Conservation (phyloP, 2,329 filamentous ascomycete species). For the Pseudocercospora macadamiae region DNA sequence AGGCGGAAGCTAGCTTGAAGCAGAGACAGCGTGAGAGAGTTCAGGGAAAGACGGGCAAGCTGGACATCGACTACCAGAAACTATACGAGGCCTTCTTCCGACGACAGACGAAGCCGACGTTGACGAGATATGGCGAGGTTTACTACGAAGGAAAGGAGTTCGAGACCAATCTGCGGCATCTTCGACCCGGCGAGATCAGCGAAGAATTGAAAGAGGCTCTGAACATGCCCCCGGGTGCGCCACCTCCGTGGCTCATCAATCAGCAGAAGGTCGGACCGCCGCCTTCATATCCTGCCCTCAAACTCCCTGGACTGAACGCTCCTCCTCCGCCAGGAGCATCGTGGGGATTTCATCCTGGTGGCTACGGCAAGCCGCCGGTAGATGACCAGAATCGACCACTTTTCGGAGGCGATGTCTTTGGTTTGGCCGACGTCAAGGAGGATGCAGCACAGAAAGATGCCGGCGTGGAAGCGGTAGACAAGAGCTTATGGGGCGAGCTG, state of each 20-base stretch:
- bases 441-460: conserved; percentile 63
- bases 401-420: conserved; percentile 94
- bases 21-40: conserved; percentile 95
- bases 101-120: conserved; percentile 91
- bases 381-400: conserved; percentile 91
- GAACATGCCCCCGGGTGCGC: conserved; percentile 88
- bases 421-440: conserved; percentile 58
- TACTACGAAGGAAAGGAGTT: conserved; percentile 99
- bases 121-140: conserved; percentile 96
- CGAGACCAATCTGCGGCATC: conserved; percentile 89
- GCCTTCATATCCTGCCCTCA: conserved; percentile 91
- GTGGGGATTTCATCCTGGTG: conserved; percentile 95
- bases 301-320: conserved; percentile 91
- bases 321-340: conserved; percentile 84
- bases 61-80: conserved; percentile 98
- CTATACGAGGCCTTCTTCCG: conserved; percentile 98
- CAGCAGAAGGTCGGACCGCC: conserved; percentile 92
- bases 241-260: conserved; percentile 96
- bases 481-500: conserved; percentile 87
- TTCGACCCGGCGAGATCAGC: conserved; percentile 86
- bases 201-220: conserved; percentile 90
- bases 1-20: conserved; percentile 87
- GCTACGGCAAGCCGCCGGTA: conserved; percentile 93
- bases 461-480: conserved; percentile 79
- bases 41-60: conserved; percentile 91